Evolutionary conservation across 495 filamentous ascomycete genomes (phyloP).

Genomic region (Aspergillus wentii): DNA sequence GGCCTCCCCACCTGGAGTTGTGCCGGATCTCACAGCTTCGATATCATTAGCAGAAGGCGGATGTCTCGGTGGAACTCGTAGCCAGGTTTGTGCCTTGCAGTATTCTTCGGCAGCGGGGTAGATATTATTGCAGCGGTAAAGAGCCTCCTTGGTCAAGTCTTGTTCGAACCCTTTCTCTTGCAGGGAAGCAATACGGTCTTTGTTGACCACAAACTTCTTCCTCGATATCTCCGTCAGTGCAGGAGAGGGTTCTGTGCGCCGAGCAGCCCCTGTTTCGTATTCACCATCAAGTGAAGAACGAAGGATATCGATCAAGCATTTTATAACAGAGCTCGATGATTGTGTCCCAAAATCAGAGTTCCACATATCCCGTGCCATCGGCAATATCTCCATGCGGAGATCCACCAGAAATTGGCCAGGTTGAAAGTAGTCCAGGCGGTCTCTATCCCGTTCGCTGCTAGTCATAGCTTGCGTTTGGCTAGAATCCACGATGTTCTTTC

Average conservation of each 20-base stretch:
- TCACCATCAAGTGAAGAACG: constrained; percentile 74
- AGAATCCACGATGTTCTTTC: constrained; percentile 75
- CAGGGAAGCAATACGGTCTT: constrained; percentile 38
- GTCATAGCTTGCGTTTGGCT: constrained; percentile 58
- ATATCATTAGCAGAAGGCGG: constrained; percentile 57
- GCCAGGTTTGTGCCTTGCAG: constrained; percentile 53
- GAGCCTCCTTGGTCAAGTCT: constrained; percentile 67
- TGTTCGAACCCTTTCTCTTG: constrained; percentile 45
- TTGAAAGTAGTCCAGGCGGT: constrained; percentile 62
- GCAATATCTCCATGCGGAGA: constrained; percentile 76
- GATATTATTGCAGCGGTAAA: constrained; percentile 75
- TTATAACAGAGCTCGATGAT: constrained; percentile 66
- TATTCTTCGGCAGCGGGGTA: constrained; percentile 62
- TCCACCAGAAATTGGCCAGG: constrained; percentile 82
- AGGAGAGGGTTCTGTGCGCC: constrained; percentile 50
- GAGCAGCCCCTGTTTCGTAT: constrained; percentile 62
- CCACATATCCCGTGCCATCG: constrained; percentile 76
- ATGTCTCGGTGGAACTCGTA: constrained; percentile 43
- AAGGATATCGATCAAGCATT: constrained; percentile 78
- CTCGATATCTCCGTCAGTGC: constrained; percentile 25
- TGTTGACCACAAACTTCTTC: constrained; percentile 44
- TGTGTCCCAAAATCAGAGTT: constrained; percentile 66
- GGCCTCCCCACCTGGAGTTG: constrained; percentile 22
- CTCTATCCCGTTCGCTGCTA: constrained; percentile 50
- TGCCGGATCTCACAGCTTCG: constrained; percentile 36